Percentiles rank a stretch among this genome's conserved stretches.
Conservation (phyloP, 2,329 filamentous ascomycete genomes). For the Trichoderma endophyticum region DNA sequence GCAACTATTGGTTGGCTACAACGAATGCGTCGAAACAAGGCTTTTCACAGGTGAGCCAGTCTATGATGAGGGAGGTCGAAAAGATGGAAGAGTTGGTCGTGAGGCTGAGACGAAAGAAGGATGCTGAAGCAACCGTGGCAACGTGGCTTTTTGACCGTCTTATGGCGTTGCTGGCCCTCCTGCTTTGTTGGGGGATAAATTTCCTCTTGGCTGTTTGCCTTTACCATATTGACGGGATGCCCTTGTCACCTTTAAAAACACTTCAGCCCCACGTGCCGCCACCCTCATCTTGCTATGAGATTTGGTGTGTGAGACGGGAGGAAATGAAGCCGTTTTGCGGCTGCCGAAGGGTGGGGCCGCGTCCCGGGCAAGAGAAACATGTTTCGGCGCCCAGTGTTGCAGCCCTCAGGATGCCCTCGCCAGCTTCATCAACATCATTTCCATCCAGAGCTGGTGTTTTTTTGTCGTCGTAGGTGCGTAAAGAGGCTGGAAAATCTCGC, state of each 20-base stretch:
- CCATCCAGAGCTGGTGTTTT: background rate
- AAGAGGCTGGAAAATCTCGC: background rate
- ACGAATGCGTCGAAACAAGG: background rate
- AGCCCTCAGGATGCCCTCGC: background rate
- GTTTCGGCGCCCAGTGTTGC: background rate
- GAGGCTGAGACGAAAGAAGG: background rate
- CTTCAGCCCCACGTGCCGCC: slow-evolving; percentile 4
- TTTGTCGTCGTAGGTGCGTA: background rate
- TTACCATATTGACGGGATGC: slow-evolving; percentile 9
- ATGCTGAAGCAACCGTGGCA: slow-evolving; percentile 1
- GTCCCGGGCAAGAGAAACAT: background rate
- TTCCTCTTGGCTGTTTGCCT: slow-evolving; percentile 1
- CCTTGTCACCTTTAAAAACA: slow-evolving; percentile 5
- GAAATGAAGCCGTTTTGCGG: background rate
- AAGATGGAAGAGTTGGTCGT: background rate
- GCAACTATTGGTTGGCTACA: slow-evolving; percentile 7
- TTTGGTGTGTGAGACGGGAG: background rate
- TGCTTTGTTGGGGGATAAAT: slow-evolving; percentile 1
- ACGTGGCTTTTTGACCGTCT: slow-evolving; percentile 4
- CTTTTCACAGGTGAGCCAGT: background rate
- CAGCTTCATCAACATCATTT: background rate
- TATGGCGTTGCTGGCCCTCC: slow-evolving; percentile 2
- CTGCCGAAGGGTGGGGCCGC: slow-evolving; percentile 10
- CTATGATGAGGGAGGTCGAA: background rate
- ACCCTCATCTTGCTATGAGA: background rate